Percentiles rank a stretch among this genome's conserved stretches.
phyloP scores from a whole-genome alignment of 2,329 filamentous ascomycete species.

The Dothideomycetes sp. region DNA sequence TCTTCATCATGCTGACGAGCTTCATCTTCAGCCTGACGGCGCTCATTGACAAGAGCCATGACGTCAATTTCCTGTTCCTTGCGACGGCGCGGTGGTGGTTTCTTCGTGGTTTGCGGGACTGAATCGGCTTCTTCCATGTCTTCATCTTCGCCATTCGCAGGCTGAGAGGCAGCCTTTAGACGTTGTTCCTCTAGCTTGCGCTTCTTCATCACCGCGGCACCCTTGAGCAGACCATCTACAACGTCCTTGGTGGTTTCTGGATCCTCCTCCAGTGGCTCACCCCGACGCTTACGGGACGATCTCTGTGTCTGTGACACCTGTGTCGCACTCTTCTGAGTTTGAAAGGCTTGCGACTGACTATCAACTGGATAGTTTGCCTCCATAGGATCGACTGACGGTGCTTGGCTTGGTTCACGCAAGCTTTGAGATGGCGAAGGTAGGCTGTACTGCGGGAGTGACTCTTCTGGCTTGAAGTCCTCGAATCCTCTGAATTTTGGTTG shows the following conservation, averaged over 20 bases:
- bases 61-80: constrained; percentile 56
- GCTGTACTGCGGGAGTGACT: constrained; percentile 14
- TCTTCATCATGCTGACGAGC: constrained; percentile 54
- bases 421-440: constrained; percentile 9
- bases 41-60: constrained; percentile 48
- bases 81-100: constrained; percentile 36
- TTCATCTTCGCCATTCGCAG: constrained; percentile 4
- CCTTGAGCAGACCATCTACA: constrained; percentile 65
- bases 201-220: constrained; percentile 67
- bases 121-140: neutral
- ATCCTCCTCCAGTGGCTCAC: constrained; percentile 11
- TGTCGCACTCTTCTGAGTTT: constrained; percentile 17
- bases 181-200: constrained; percentile 49
- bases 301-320: constrained; percentile 15
- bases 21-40: constrained; percentile 42
- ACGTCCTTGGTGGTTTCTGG: constrained; percentile 32
- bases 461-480: constrained; percentile 24
- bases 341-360: constrained; percentile 1
- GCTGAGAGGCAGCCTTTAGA: neutral
- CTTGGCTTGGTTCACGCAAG: constrained; percentile 13
- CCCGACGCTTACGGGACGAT: constrained; percentile 17
- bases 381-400: constrained; percentile 12
- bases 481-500: constrained; percentile 48
- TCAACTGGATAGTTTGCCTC: constrained; percentile 10
- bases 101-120: too few relatives aligned